Base-by-base conservation (phyloP, 2,329 filamentous ascomycete genomes). In the Fusarium avenaceum region DNA sequence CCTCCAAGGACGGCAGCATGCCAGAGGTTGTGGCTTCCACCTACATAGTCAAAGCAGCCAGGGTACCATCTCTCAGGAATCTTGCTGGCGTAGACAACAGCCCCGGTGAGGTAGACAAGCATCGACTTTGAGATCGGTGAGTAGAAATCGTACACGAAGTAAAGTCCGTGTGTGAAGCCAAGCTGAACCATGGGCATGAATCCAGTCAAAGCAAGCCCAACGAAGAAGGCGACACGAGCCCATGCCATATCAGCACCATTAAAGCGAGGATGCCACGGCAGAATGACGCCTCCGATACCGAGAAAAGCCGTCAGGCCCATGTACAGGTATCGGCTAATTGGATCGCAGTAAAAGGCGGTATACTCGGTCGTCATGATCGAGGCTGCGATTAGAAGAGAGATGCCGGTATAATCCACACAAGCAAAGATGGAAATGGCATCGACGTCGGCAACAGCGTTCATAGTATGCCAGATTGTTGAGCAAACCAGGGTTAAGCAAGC, bases 291-390 rank as follows among this genome's bases (percentile, higher is more conserved):
- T 39, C 90, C 92, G 57, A 96, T 81, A 47, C 96, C 96, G 26
- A 99, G 87, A 15, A 90, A 77, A 58, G 92, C 90, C 4, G 96
- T 98, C 49, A 92, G 83, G 42, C 86, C 80, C 83, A 99, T 96
- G 80, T 98, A 99, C 14, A 87, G 84, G 87, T 91, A 96, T 56
- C 94, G 91, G 71, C 92, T 94, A 46, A 92, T 75, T 4, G 96
- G 94, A 75, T 99, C 96, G 82, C 96, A 97, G 83, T 99, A 99
- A 80, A 99, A 99, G 24, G 95, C 96, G 1, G 96, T 97, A 82
- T 98, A 99, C 78, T 99, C 96, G 35, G 94, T 97, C 3, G 96
- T 97, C 87, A 98, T 93, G 81, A 99, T 99, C 57, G 93, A 97
- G 11, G 96, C 94, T 4, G 96, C 93, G 52, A 99, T 96, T 26